Evolutionary conservation across 176 grass and related monocot genomes (phyloP).

Genomic region (sorghum (Sorghum bicolor)): Sorghum_bicolor_NCBIv3 NC_012876.2:2124001-2124500

Average conservation of each 20-base stretch:
- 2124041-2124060: conserved; percentile 70
- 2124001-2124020: conserved; percentile 91
- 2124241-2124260: conserved; percentile 37
- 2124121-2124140: conserved; percentile 67
- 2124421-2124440: conserved; percentile 59
- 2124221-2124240: conserved; percentile 50
- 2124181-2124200: conserved; percentile 16
- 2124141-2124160: conserved; percentile 43
- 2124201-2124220: conserved; percentile 17
- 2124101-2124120: conserved; percentile 8
- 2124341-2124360: conserved; percentile 34
- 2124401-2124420: conserved; percentile 76
- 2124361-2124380: conserved; percentile 20
- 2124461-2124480: conserved; percentile 60
- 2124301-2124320: conserved; percentile 36
- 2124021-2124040: conserved; percentile 80
- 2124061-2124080: conserved; percentile 46
- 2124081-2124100: conserved; percentile 15
- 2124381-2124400: conserved; percentile 51
- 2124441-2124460: conserved; percentile 61
- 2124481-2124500: conserved; percentile 51
- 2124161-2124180: conserved; percentile 59
- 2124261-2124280: conserved; percentile 40
- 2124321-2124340: conserved; percentile 12
- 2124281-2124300: conserved; percentile 35